Evolutionary conservation across 2,329 filamentous ascomycete species (phyloP).

Genomic region (Calycina herbarum): DNA sequence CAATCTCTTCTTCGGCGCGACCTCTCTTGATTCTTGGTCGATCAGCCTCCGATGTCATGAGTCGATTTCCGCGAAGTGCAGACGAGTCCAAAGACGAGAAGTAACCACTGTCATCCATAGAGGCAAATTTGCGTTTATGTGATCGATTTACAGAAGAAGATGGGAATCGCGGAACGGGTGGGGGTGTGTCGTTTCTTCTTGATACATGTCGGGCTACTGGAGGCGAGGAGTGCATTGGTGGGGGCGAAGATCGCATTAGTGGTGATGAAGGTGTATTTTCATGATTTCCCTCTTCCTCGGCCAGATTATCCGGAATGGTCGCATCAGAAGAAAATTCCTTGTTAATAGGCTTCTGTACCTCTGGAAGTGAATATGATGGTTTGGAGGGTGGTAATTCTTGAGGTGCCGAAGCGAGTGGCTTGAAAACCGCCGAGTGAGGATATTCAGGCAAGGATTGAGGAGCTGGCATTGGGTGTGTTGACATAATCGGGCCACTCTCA

Average conservation of each 20-base stretch:
- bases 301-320: constrained; percentile 72
- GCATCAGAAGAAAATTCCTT: constrained; percentile 72
- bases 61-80: constrained; percentile 68
- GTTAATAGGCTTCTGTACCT: constrained; percentile 27
- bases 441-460: constrained; percentile 24
- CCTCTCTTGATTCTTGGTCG: constrained; percentile 82
- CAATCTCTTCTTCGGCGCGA: constrained; percentile 93
- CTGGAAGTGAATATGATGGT: constrained; percentile 24
- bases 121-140: constrained; percentile 74
- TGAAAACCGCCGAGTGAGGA: constrained; percentile 28
- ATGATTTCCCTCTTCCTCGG: constrained; percentile 53
- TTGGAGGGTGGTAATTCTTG: constrained; percentile 28
- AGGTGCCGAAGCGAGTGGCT: constrained; percentile 30
- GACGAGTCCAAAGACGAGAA: constrained; percentile 96
- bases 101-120: constrained; percentile 92
- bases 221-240: constrained; percentile 87
- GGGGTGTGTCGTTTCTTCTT: constrained; percentile 70
- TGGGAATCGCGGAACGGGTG: constrained; percentile 61
- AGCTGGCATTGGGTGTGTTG: constrained; percentile 26
- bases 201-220: constrained; percentile 64
- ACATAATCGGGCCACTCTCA: constrained; percentile 47
- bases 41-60: constrained; percentile 77
- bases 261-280: constrained; percentile 39
- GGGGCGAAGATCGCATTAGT: constrained; percentile 67
- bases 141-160: constrained; percentile 61